phyloP scores from a whole-genome alignment of 306 rosid genomes.

The Glycine latifolia region DNA sequence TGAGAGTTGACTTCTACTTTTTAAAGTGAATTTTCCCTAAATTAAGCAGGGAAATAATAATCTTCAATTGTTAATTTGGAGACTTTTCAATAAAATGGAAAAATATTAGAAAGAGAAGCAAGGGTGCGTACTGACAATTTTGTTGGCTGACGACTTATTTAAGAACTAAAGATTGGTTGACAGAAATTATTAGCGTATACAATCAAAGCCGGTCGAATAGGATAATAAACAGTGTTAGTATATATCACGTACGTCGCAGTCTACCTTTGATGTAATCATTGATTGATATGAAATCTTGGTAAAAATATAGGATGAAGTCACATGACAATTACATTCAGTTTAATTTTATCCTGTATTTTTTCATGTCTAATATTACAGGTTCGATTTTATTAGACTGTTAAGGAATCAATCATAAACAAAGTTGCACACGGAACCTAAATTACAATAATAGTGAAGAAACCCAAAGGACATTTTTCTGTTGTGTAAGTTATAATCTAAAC shows the following conservation, averaged over 20 bases:
- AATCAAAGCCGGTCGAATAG: conserved; percentile 36
- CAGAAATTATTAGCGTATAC: conserved; percentile 3
- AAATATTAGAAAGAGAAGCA: not conserved
- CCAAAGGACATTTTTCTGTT: not conserved
- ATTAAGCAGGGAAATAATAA: not conserved
- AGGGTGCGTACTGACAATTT: conserved; percentile 27
- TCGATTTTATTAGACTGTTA: not conserved
- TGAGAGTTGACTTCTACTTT: conserved; percentile 20
- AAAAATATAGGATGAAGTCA: conserved; percentile 54
- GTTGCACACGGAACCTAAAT: not conserved
- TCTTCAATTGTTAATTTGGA: not conserved
- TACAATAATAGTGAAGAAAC: not conserved
- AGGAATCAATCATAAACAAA: not conserved
- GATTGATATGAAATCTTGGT: conserved; percentile 37
- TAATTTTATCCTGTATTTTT: conserved; percentile 4
- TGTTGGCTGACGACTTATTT: conserved; percentile 32
- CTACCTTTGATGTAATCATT: conserved; percentile 40
- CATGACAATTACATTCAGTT: conserved; percentile 47
- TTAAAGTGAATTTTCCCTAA: not conserved
- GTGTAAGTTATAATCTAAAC: not conserved
- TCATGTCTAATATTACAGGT: not conserved
- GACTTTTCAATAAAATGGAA: not conserved
- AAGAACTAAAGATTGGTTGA: conserved; percentile 12
- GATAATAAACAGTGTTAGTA: conserved; percentile 4
- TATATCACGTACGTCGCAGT: conserved; percentile 35